These are phyloP conservation scores for Lanmaoa pseudosensibilis DNA, from an alignment of 768 basidiomycete species.

Conservation along the genomic window DNA sequence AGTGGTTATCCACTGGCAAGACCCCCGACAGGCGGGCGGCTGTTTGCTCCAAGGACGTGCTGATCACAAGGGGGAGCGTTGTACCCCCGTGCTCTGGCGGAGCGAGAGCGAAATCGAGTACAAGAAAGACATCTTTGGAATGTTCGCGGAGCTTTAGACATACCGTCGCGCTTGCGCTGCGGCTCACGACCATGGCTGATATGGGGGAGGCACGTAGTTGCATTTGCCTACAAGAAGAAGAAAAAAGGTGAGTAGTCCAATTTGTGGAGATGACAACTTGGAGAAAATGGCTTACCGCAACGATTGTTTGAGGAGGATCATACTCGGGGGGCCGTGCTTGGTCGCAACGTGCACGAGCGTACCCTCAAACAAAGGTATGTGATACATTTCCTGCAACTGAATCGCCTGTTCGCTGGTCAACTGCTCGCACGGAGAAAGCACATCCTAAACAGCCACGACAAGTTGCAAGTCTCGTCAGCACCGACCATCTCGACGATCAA, in stretches of 20 bases:
- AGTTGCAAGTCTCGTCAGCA: constrained; percentile 1
- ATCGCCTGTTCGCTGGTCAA: constrained; percentile 48
- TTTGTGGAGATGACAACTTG: neutral
- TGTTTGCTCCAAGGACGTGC: constrained; percentile 43
- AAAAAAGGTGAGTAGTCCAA: neutral
- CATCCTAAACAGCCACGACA: constrained; percentile 38
- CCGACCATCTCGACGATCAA: neutral
- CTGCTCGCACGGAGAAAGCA: constrained; percentile 48
- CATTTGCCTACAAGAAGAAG: constrained; percentile 29
- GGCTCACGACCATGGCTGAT: constrained; percentile 52
- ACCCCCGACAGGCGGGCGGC: constrained; percentile 48
- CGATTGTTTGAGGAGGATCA: constrained; percentile 35
- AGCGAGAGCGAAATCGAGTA: constrained; percentile 62
- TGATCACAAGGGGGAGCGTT: constrained; percentile 55
- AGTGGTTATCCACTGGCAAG: constrained; percentile 44
- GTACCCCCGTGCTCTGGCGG: constrained; percentile 39
- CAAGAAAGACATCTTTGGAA: constrained; percentile 43
- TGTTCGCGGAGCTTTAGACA: constrained; percentile 40
- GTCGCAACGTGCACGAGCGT: constrained; percentile 36
- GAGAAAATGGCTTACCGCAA: constrained; percentile 19
- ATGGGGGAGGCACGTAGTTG: constrained; percentile 12
- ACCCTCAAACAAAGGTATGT: constrained; percentile 47
- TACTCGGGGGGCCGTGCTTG: constrained; percentile 38
- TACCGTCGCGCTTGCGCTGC: constrained; percentile 58
- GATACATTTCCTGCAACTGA: constrained; percentile 50